phyloP scores from a whole-genome alignment of 805 yeast genomes.

The Kodamaea laetipori region DNA sequence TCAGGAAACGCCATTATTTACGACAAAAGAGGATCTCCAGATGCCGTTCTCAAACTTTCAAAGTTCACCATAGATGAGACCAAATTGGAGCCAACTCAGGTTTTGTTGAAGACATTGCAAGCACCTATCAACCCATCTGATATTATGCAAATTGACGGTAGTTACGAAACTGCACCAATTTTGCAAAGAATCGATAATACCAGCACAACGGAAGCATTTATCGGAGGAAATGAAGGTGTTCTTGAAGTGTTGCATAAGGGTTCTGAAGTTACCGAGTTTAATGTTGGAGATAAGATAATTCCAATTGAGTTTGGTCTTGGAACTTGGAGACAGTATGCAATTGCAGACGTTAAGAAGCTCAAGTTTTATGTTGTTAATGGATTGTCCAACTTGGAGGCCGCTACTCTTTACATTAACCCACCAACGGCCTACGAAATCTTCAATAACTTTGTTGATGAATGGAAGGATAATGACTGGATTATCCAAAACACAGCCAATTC shows the following conservation, averaged over 20 bases:
- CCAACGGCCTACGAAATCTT: conserved; percentile 24
- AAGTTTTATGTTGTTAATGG: conserved; percentile 5
- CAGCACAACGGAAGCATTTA: background rate
- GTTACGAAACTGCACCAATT: conserved; percentile 73
- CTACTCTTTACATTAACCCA: conserved; percentile 25
- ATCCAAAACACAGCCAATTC: conserved; percentile 38
- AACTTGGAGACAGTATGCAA: conserved; percentile 26
- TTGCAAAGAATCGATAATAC: conserved; percentile 4
- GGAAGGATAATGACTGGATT: conserved; percentile 34
- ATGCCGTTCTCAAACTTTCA: too few relatives aligned
- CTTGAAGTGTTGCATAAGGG: conserved; percentile 22
- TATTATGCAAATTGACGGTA: conserved; percentile 81
- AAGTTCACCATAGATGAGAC: conserved; percentile 27
- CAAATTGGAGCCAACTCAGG: conserved; percentile 33
- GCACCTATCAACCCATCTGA: conserved; percentile 92
- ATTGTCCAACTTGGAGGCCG: conserved; percentile 18
- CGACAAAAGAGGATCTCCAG: conserved; percentile 12
- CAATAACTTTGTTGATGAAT: conserved; percentile 22
- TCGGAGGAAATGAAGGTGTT: conserved; percentile 25
- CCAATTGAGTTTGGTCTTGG: conserved; percentile 23
- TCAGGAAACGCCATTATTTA: conserved; percentile 30
- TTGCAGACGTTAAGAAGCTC: conserved; percentile 9
- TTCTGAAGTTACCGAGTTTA: conserved; percentile 14
- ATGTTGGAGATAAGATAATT: conserved; percentile 24
- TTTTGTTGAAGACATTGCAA: conserved; percentile 68